These are phyloP conservation scores for Fusarium secorum DNA, from an alignment of 2,329 filamentous ascomycete species.

Conservation along the genomic window DNA sequence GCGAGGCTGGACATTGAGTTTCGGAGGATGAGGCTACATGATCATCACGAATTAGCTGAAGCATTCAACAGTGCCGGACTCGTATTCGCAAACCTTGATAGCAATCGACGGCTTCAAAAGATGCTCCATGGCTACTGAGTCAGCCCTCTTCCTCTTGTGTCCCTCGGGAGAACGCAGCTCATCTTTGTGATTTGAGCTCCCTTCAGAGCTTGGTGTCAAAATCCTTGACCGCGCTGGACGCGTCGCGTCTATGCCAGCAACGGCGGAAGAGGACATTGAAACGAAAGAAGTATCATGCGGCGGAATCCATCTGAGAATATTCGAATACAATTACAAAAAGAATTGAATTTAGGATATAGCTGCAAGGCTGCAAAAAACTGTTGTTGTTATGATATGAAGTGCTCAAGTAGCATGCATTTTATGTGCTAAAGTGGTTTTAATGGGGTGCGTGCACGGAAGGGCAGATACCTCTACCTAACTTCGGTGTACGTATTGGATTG, in stretches of 20 bases:
- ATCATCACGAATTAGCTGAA: conserved; percentile 3
- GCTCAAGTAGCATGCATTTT: conserved; percentile 3
- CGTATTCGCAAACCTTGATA: conserved; percentile 55
- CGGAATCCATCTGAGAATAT: conserved; percentile 22
- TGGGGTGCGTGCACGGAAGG: conserved; percentile 7
- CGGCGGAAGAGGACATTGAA: conserved; percentile 47
- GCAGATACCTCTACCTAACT: neutral
- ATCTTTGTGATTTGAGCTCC: conserved; percentile 49
- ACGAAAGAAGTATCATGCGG: conserved; percentile 26
- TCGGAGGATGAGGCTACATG: conserved; percentile 63
- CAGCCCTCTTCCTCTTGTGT: conserved; percentile 49
- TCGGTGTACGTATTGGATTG: neutral
- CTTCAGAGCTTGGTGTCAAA: conserved; percentile 52
- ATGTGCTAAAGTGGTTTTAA: conserved; percentile 29
- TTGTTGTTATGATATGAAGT: conserved; percentile 19
- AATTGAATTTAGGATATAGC: conserved; percentile 10
- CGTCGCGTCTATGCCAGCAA: conserved; percentile 57
- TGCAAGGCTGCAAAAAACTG: conserved; percentile 12
- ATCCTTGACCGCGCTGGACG: conserved; percentile 54
- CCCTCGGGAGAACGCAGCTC: conserved; percentile 41
- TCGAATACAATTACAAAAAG: neutral
- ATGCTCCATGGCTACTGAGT: conserved; percentile 56
- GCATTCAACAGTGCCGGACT: neutral
- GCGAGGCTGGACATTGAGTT: conserved; percentile 60
- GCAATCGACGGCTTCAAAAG: conserved; percentile 61